Evolutionary conservation across 768 basidiomycete species (phyloP), one percentile per base, ranked within the genome.

Genomic region (Trametes elegans): DNA sequence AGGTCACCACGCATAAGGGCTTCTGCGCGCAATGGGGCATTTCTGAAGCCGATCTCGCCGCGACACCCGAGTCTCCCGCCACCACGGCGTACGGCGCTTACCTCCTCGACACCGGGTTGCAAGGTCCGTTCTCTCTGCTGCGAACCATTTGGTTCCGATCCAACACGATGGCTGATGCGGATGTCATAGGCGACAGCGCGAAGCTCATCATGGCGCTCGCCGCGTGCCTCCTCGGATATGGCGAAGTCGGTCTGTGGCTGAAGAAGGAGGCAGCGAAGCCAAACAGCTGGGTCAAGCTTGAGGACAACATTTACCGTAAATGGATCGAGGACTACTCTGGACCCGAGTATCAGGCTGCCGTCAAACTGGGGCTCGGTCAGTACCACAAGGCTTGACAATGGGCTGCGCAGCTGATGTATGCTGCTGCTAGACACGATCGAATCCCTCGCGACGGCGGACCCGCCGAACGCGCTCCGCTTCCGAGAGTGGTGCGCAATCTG

Each of bases 41-140:
- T 42, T 74, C 78, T 3, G 63, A 74, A 9, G 77, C 79, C 3
- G 85, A 88, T 36, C 73, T 93, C 7, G 78, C 81, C 43, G 67
- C 63, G 14, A 84, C 85, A 1, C 74, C 78, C 3, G 92, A 95
- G 66, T 80, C 84, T 0, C 63, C 84, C 0, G 81, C 84, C 6
- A 91, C 90, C 26, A 87, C 82, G 3, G 93, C 93, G 0, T 98
- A 98, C 64, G 90, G 92, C 0, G 85, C 87, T 7, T 98, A 87
- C 71, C 77, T 97, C 26, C 72, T 97, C 21, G 89, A 96, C 68
- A 73, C 83, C 0, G 92, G 91, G 0, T 61, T 90, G 10, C 83
- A 77, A 74, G 88, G 87, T 83, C 35, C 32, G 70, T 49, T 14
- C 10, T 3, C 24, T 60, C 8, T 42, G 7, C 35, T 18, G 21